Evolutionary conservation across 2,329 filamentous ascomycete genomes (phyloP).

Genomic region (Aspergillus hortae): DNA sequence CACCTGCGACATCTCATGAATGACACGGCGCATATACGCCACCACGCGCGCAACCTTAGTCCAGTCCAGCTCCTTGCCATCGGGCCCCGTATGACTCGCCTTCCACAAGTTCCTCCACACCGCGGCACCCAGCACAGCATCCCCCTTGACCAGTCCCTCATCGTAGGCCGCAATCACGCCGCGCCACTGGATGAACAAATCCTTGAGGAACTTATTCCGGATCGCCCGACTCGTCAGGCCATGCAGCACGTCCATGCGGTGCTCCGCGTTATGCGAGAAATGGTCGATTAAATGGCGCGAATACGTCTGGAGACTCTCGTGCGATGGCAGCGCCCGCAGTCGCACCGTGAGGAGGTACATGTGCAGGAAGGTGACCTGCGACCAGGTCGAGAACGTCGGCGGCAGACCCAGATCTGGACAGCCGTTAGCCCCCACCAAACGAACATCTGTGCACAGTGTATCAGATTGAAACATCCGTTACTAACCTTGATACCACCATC

Average conservation of each 20-base stretch:
- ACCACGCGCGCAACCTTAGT: slow-evolving; percentile 59
- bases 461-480: no score
- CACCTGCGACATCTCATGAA: slow-evolving; percentile 53
- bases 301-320: slow-evolving; percentile 67
- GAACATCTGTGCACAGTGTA: neutral
- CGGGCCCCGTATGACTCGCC: slow-evolving; percentile 50
- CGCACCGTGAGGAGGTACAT: slow-evolving; percentile 87
- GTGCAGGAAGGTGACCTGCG: slow-evolving; percentile 92
- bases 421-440: no score
- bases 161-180: slow-evolving; percentile 69
- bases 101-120: slow-evolving; percentile 95
- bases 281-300: slow-evolving; percentile 91
- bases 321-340: slow-evolving; percentile 69
- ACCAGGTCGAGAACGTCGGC: slow-evolving; percentile 93
- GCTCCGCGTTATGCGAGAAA: slow-evolving; percentile 67
- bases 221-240: slow-evolving; percentile 51
- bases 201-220: slow-evolving; percentile 67
- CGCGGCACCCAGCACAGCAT: slow-evolving; percentile 56
- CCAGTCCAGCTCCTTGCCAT: slow-evolving; percentile 54
- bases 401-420: slow-evolving; percentile 67
- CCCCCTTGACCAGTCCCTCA: slow-evolving; percentile 45
- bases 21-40: slow-evolving; percentile 58
- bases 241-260: slow-evolving; percentile 60
- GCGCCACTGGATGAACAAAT: slow-evolving; percentile 90
- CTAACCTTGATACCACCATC: slow-evolving; percentile 80